Conservation (phyloP, 1,139 yeast species). For the Debaryomyces nepalensis region DNA sequence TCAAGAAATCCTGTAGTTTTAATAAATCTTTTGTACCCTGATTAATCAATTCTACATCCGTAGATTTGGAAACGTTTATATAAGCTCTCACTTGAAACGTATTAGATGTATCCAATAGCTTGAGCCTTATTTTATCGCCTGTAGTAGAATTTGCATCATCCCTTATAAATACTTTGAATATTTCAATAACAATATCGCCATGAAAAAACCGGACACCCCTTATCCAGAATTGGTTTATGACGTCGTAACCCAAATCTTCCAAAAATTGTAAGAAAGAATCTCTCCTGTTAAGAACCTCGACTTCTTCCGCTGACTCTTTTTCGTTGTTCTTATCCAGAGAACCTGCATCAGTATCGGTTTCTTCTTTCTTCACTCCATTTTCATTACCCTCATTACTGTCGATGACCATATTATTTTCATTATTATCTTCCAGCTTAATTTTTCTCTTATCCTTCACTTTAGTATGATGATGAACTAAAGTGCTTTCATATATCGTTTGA, state of each 20-base stretch:
- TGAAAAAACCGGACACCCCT: slow-evolving; percentile 68
- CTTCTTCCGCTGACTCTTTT: slow-evolving; percentile 9
- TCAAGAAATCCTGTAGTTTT: slow-evolving; percentile 63
- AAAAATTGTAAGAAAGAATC: slow-evolving; percentile 55
- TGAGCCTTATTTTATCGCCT: slow-evolving; percentile 36
- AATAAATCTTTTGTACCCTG: slow-evolving; percentile 67
- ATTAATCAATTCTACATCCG: slow-evolving; percentile 75
- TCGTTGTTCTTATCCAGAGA: too few species aligned
- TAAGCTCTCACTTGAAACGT: slow-evolving; percentile 68
- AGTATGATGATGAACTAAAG: slow-evolving; percentile 54
- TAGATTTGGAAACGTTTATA: slow-evolving; percentile 69
- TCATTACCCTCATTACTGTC: slow-evolving; percentile 12
- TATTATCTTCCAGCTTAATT: slow-evolving; percentile 9
- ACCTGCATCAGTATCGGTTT: slow-evolving; percentile 24
- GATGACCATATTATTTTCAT: slow-evolving; percentile 12
- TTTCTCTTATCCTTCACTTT: slow-evolving; percentile 24
- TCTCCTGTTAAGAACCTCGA: slow-evolving; percentile 20
- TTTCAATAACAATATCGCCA: slow-evolving; percentile 65
- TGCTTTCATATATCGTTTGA: slow-evolving; percentile 74
- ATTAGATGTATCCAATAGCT: slow-evolving; percentile 57
- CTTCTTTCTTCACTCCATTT: slow-evolving; percentile 8
- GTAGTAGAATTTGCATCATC: slow-evolving; percentile 37
- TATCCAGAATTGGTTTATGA: slow-evolving; percentile 68
- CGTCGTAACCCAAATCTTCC: slow-evolving; percentile 72
- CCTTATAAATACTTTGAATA: slow-evolving; percentile 54